Conservation (phyloP, 768 basidiomycete species). For the Sutorius australiensis region DNA sequence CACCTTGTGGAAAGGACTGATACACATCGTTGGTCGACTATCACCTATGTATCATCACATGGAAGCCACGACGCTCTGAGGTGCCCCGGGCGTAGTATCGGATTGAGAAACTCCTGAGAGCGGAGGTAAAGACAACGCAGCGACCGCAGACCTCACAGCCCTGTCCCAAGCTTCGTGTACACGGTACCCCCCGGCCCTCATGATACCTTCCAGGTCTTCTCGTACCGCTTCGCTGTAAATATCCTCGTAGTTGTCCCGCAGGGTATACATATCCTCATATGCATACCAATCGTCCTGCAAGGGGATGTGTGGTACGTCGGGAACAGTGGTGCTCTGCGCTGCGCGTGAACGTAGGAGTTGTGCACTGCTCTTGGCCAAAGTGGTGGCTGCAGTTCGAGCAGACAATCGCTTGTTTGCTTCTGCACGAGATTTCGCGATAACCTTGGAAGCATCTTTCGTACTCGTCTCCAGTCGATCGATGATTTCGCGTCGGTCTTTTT, state of each 20-base stretch:
- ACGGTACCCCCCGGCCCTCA: slow-evolving; percentile 79
- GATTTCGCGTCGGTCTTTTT: slow-evolving; percentile 66
- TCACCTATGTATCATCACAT: slow-evolving; percentile 25
- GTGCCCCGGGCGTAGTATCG: not conserved
- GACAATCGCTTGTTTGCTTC: slow-evolving; percentile 60
- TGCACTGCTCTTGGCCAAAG: slow-evolving; percentile 43
- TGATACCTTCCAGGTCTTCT: slow-evolving; percentile 71
- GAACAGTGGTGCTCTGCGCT: slow-evolving; percentile 59
- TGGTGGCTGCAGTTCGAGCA: slow-evolving; percentile 45
- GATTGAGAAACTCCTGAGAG: slow-evolving; percentile 31
- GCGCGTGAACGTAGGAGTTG: slow-evolving; percentile 59
- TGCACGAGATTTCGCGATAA: slow-evolving; percentile 66
- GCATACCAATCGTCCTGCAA: slow-evolving; percentile 73
- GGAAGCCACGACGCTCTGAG: slow-evolving; percentile 46
- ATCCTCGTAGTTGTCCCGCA: slow-evolving; percentile 64
- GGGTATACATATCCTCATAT: slow-evolving; percentile 63
- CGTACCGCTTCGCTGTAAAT: slow-evolving; percentile 72
- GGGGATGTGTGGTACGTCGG: slow-evolving; percentile 78
- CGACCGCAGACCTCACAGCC: slow-evolving; percentile 69
- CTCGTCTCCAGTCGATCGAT: slow-evolving; percentile 81
- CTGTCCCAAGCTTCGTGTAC: slow-evolving; percentile 85
- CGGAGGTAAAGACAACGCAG: slow-evolving; percentile 63
- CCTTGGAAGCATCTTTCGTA: slow-evolving; percentile 62
- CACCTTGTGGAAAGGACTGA: not conserved
- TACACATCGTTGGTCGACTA: not conserved